Evolutionary conservation across 371 early-diverging fungal genomes (phyloP).

Genomic region (Rhizopus delemar): DNA sequence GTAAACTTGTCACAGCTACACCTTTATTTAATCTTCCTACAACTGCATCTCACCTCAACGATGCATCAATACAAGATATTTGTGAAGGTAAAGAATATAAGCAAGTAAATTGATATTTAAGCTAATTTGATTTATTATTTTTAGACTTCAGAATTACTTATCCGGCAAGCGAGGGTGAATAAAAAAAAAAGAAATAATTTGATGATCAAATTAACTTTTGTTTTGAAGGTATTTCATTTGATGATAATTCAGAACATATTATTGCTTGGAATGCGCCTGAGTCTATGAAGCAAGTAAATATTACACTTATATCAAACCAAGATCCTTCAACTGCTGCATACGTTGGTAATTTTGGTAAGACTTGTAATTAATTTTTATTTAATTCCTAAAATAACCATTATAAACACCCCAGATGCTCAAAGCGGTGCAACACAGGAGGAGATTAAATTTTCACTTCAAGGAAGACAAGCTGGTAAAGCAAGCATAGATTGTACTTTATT

Average conservation of each 20-base stretch:
- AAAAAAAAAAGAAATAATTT: background rate
- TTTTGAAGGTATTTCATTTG: slow-evolving; percentile 34
- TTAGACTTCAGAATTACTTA: slow-evolving; percentile 39
- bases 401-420: slow-evolving; percentile 27
- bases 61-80: slow-evolving; percentile 19
- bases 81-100: slow-evolving; percentile 20
- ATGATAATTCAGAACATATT: slow-evolving; percentile 37
- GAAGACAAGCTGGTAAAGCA: slow-evolving; percentile 26
- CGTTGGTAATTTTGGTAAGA: slow-evolving; percentile 42
- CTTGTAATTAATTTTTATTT: background rate
- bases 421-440: slow-evolving; percentile 31
- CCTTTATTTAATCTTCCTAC: slow-evolving; percentile 35
- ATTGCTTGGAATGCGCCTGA: slow-evolving; percentile 40
- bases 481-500: background rate
- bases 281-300: slow-evolving; percentile 30
- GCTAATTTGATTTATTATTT: slow-evolving; percentile 3
- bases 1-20: slow-evolving; percentile 43
- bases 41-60: slow-evolving; percentile 24
- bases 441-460: slow-evolving; percentile 28
- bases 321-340: slow-evolving; percentile 12
- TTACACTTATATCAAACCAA: slow-evolving; percentile 30
- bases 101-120: background rate
- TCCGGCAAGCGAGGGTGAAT: slow-evolving; percentile 26
- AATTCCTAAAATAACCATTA: background rate
- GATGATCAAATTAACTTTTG: background rate